A percentile compares a stretch with the other conserved stretches of the same genome.
phyloP scores from a whole-genome alignment of 2,329 filamentous ascomycete genomes.

The Hyphodiscus sp. region DNA sequence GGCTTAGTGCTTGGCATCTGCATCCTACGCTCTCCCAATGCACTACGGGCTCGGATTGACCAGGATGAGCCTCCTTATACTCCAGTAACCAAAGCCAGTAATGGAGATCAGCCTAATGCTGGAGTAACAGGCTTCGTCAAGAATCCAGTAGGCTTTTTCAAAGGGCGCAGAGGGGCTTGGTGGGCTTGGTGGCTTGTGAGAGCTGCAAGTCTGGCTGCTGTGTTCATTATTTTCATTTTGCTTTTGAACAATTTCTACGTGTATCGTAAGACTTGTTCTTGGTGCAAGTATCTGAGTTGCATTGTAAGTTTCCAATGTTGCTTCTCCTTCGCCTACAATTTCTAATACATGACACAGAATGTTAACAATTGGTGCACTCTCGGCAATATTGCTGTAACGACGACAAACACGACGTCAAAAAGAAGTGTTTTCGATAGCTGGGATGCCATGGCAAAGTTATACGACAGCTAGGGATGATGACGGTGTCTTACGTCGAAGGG shows the following conservation, averaged over 20 bases:
- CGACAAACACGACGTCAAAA: constrained; percentile 14
- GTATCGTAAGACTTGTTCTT: constrained; percentile 67
- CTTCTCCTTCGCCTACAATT: not conserved
- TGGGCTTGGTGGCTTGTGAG: constrained; percentile 96
- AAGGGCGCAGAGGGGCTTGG: constrained; percentile 86
- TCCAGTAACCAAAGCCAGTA: constrained; percentile 47
- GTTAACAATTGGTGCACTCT: constrained; percentile 62
- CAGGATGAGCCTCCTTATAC: constrained; percentile 64
- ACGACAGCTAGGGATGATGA: constrained; percentile 1
- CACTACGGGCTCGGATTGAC: constrained; percentile 67
- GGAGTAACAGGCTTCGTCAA: constrained; percentile 43
- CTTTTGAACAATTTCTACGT: constrained; percentile 89
- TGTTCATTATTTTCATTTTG: constrained; percentile 78
- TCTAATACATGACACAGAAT: constrained; percentile 58
- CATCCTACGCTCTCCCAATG: constrained; percentile 80
- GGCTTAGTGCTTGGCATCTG: constrained; percentile 82
- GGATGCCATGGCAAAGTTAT: constrained; percentile 19
- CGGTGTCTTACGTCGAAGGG: not conserved
- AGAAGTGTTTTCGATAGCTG: constrained; percentile 21
- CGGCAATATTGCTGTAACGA: constrained; percentile 22
- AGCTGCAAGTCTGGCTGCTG: constrained; percentile 68
- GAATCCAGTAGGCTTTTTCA: constrained; percentile 74
- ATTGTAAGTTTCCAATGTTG: constrained; percentile 57
- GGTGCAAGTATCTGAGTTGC: constrained; percentile 95
- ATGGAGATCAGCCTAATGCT: constrained; percentile 17